Conservation (phyloP, 768 basidiomycete species). For the Boletus reticuloceps region DNA sequence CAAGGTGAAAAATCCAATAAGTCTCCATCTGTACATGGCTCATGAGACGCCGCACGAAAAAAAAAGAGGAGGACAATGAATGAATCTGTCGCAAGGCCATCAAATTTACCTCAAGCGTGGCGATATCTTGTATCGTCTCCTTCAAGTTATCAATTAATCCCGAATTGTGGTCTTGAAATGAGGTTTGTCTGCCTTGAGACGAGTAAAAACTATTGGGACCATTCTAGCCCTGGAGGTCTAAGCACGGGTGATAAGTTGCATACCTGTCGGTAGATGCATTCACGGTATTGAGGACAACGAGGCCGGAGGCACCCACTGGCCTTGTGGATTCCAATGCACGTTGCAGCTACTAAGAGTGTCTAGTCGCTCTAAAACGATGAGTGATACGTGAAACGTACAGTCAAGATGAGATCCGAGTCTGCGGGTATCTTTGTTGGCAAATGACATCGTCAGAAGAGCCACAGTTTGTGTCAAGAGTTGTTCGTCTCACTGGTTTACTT, state of each 20-base stretch:
- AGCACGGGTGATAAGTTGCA: constrained; percentile 1
- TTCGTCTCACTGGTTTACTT: constrained; percentile 54
- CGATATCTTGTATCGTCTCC: constrained; percentile 47
- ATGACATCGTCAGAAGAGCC: constrained; percentile 2
- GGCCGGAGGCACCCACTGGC: constrained; percentile 35
- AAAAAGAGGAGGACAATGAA: neutral
- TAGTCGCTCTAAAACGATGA: neutral
- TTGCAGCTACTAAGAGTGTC: constrained; percentile 39
- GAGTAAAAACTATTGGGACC: constrained; percentile 66
- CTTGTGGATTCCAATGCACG: constrained; percentile 44
- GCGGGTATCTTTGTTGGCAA: constrained; percentile 46
- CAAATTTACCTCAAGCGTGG: constrained; percentile 63
- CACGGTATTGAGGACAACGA: constrained; percentile 42
- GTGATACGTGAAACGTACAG: constrained; percentile 37
- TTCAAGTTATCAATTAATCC: constrained; percentile 58
- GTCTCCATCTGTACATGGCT: constrained; percentile 68
- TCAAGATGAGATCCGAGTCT: constrained; percentile 50
- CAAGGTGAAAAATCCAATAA: constrained; percentile 78
- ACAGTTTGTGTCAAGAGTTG: neutral
- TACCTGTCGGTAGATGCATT: constrained; percentile 87
- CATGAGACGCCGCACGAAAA: neutral
- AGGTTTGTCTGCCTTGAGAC: constrained; percentile 80
- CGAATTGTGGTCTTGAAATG: constrained; percentile 73
- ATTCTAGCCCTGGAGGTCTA: constrained; percentile 5
- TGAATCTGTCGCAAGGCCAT: neutral